Percentiles rank a stretch among this genome's conserved stretches.
Conservation (phyloP, 164 flowering plant genomes). For the Tetracentron sinense region DNA sequence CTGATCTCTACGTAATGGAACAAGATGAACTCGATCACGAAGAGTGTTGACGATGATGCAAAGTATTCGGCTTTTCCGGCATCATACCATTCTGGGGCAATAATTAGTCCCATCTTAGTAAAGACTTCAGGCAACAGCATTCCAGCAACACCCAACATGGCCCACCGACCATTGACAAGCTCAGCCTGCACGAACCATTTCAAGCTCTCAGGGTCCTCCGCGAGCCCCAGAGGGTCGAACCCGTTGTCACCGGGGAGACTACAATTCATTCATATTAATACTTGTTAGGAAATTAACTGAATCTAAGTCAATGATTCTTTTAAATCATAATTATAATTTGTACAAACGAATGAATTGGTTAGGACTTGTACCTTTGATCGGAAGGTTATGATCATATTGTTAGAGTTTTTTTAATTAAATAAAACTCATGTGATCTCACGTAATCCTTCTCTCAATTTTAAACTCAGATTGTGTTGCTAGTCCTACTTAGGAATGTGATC, state of each 20-base stretch:
- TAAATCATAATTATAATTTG: too few species aligned
- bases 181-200: slow-evolving; percentile 68
- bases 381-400: too few species aligned
- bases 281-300: too few species aligned
- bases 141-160: slow-evolving; percentile 72
- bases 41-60: slow-evolving; percentile 66
- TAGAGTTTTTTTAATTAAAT: too few species aligned
- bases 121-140: slow-evolving; percentile 85
- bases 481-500: too few species aligned
- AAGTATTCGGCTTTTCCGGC: slow-evolving; percentile 94
- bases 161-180: slow-evolving; percentile 67
- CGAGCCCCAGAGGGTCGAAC: slow-evolving; percentile 62
- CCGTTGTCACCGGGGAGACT: slow-evolving; percentile 81
- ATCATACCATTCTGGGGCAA: slow-evolving; percentile 86
- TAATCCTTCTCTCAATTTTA: too few species aligned
- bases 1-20: slow-evolving; percentile 80
- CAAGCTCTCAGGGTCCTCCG: slow-evolving; percentile 74
- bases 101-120: slow-evolving; percentile 69
- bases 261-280: too few species aligned
- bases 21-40: slow-evolving; percentile 74
- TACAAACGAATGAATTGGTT: too few species aligned
- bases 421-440: too few species aligned
- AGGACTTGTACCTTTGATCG: too few species aligned
- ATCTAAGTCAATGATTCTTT: too few species aligned
- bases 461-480: too few species aligned